Conservation (phyloP, 2,329 filamentous ascomycete species). For the Beauveria brongniartii region DNA sequence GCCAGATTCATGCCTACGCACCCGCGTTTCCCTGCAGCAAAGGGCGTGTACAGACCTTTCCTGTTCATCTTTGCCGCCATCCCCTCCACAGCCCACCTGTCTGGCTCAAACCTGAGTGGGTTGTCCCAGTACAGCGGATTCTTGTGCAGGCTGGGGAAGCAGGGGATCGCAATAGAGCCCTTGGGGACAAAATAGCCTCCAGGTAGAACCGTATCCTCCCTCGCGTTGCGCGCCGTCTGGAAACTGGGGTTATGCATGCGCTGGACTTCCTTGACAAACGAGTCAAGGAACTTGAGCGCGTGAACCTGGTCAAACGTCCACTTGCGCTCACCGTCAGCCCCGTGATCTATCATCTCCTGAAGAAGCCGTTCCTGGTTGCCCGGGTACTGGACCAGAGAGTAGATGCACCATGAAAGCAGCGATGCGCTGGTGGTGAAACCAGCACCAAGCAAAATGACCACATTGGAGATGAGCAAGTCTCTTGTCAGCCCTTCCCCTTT, state of each 20-base stretch:
- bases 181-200: conserved; percentile 44
- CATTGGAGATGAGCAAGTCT: conserved; percentile 5
- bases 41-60: conserved; percentile 43
- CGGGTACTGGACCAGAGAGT: conserved; percentile 38
- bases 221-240: conserved; percentile 46
- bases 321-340: conserved; percentile 28
- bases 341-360: conserved; percentile 44
- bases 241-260: conserved; percentile 47
- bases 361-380: conserved; percentile 44
- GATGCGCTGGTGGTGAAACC: conserved; percentile 48
- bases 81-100: conserved; percentile 41
- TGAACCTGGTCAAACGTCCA: conserved; percentile 34
- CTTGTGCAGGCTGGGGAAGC: conserved; percentile 35
- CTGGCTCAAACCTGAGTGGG: conserved; percentile 44
- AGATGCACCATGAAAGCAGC: conserved; percentile 45
- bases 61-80: conserved; percentile 37
- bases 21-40: conserved; percentile 42
- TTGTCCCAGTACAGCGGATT: conserved; percentile 46
- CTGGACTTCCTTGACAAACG: conserved; percentile 48
- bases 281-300: conserved; percentile 39
- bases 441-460: conserved; percentile 41
- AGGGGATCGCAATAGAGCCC: conserved; percentile 39
- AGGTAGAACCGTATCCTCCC: conserved; percentile 41
- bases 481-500: conserved; percentile 40
- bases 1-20: conserved; percentile 55